Conservation (phyloP, 2,329 filamentous ascomycete species). For the Penicillium sp. region DNA sequence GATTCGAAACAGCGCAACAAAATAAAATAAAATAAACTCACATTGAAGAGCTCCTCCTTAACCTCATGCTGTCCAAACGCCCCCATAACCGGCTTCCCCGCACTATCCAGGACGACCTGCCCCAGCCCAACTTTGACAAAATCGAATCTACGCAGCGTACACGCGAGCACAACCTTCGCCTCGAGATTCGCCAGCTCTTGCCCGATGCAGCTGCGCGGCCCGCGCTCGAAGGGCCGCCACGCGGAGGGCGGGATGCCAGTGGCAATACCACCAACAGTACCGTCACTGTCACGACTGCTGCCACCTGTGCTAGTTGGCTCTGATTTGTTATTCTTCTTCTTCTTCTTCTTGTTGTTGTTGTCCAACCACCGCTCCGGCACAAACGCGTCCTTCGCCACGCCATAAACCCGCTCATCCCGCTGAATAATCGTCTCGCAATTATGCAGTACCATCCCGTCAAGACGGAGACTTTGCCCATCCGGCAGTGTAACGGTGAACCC, state of each 20-base stretch:
- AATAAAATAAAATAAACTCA: too few species aligned
- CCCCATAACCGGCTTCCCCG: background rate
- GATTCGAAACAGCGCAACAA: too few species aligned
- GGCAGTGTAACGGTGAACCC: slow-evolving; percentile 17
- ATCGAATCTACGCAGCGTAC: slow-evolving; percentile 6
- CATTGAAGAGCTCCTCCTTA: background rate
- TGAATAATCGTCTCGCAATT: slow-evolving; percentile 24
- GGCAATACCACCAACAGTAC: too few species aligned
- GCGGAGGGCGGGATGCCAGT: slow-evolving; percentile 37
- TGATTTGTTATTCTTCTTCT: too few species aligned
- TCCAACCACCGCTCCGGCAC: slow-evolving; percentile 44
- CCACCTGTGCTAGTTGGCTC: too few species aligned
- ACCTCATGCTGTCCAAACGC: background rate
- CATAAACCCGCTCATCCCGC: slow-evolving; percentile 25
- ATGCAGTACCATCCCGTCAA: slow-evolving; percentile 22
- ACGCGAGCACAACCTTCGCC: slow-evolving; percentile 14
- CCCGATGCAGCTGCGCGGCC: slow-evolving; percentile 54
- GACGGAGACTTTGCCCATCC: slow-evolving; percentile 8
- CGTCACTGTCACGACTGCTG: too few species aligned
- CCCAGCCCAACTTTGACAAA: slow-evolving; percentile 16
- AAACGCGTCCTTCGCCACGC: slow-evolving; percentile 31
- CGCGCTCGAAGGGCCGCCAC: slow-evolving; percentile 55
- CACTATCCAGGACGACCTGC: background rate
- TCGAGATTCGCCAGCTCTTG: slow-evolving; percentile 55
- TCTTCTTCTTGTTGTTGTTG: too few species aligned